Percentiles rank a stretch among this genome's conserved stretches.
These are phyloP conservation scores for Plasmodium malariae DNA, from an alignment of 169 alveolate genomes.

Conservation along the genomic window DNA sequence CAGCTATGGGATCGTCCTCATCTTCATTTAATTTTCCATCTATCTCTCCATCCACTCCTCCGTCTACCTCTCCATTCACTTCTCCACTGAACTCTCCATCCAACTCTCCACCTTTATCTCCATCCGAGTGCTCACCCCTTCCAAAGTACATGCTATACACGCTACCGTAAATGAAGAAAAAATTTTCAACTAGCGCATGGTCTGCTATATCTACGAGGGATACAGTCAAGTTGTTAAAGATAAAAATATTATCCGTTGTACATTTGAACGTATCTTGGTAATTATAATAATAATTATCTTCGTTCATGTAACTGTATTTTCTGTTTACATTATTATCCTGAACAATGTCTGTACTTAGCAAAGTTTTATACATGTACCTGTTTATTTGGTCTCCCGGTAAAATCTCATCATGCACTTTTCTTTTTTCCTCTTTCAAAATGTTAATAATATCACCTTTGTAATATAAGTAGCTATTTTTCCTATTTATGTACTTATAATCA, in stretches of 20 bases:
- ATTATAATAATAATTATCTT: slow-evolving; percentile 35
- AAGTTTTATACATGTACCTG: slow-evolving; percentile 10
- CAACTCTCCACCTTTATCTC: slow-evolving; percentile 66
- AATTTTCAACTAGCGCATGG: slow-evolving; percentile 34
- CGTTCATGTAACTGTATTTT: slow-evolving; percentile 46
- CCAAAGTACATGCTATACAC: slow-evolving; percentile 41
- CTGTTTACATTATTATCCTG: not conserved
- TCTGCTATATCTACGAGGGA: slow-evolving; percentile 44
- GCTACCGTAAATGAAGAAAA: slow-evolving; percentile 44
- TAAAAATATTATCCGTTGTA: slow-evolving; percentile 14
- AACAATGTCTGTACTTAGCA: not conserved
- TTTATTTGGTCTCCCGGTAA: slow-evolving; percentile 34
- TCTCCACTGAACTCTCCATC: slow-evolving; percentile 78
- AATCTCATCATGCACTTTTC: not conserved
- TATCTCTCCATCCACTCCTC: slow-evolving; percentile 5
- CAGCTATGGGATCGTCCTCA: slow-evolving; percentile 55
- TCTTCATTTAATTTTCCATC: slow-evolving; percentile 77
- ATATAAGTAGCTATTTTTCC: slow-evolving; percentile 33
- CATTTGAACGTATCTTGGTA: slow-evolving; percentile 36
- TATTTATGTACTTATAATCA: slow-evolving; percentile 18
- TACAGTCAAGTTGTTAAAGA: slow-evolving; percentile 39
- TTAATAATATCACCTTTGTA: slow-evolving; percentile 57
- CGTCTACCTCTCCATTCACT: slow-evolving; percentile 71
- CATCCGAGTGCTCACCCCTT: slow-evolving; percentile 45
- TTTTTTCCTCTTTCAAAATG: slow-evolving; percentile 35